Percentiles rank a stretch among this genome's conserved stretches.
phyloP scores from a whole-genome alignment of 306 rosid genomes.

The Citrullus mucosospermus region DNA sequence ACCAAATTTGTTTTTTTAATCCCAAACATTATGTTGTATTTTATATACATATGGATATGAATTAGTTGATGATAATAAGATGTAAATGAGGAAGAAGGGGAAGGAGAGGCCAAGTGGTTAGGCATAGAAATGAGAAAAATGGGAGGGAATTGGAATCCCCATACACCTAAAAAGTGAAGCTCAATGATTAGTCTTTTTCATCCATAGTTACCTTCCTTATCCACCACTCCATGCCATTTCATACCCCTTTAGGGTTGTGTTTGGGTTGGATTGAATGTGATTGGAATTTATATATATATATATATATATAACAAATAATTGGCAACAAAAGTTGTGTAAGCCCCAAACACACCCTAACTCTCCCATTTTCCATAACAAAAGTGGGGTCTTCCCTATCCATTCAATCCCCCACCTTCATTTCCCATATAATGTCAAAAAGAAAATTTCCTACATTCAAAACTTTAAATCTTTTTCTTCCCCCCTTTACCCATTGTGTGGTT shows the following conservation, averaged over 20 bases:
- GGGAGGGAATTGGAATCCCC: slow-evolving; percentile 2
- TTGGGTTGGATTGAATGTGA: slow-evolving; percentile 1
- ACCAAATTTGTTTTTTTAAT: too few relatives aligned
- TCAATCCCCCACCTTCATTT: neutral
- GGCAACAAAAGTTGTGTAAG: neutral
- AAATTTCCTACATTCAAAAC: neutral
- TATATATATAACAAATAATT: neutral
- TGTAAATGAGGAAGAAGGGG: neutral
- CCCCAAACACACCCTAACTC: neutral
- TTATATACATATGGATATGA: too few relatives aligned
- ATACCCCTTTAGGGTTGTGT: slow-evolving; percentile 7
- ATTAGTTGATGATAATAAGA: neutral
- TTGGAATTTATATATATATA: neutral
- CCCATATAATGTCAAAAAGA: neutral
- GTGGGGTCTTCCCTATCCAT: neutral
- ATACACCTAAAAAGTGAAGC: slow-evolving; percentile 40
- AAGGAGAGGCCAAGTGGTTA: neutral
- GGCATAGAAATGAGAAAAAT: slow-evolving; percentile 2
- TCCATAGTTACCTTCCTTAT: slow-evolving; percentile 43
- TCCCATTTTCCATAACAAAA: slow-evolving; percentile 1
- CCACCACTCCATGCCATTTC: slow-evolving; percentile 10
- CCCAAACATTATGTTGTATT: too few relatives aligned
- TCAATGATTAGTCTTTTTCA: slow-evolving; percentile 41
- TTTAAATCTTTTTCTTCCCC: neutral
- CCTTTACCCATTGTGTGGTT: neutral